Evolutionary conservation across 2,329 filamentous ascomycete genomes (phyloP), one percentile per base, ranked within the genome.

Genomic region (Colletotrichum incanum): DNA sequence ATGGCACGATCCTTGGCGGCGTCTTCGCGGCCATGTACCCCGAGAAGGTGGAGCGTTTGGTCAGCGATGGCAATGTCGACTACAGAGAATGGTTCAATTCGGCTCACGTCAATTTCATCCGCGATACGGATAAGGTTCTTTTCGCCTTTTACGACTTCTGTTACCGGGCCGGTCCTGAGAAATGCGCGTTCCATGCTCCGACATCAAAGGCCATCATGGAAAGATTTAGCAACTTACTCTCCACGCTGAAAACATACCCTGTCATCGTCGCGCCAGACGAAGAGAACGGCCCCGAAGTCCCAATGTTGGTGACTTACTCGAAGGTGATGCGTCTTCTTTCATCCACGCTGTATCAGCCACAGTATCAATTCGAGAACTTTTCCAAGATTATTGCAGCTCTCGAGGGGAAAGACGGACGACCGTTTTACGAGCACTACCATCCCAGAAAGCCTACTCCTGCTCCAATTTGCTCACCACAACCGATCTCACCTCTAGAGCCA

Each of bases 51-150:
- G 86, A 85, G 52, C 81, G 86, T 18, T 77, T 89, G 11, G 84
- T 88, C 2, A 85, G 86, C 66, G 88, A 89, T 72, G 86, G 86
- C 34, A 88, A 88, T 60, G 85, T 87, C 18, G 86, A 88, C 74
- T 88, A 90, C 74, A 84, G 86, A 50, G 88, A 88, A 75, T 90
- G 86, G 87, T 86, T 83, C 67, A 80, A 82, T 37, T 82, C 85
- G 14, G 78, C 79, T 1, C 82, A 86, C 67, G 79, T 82, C 73
- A 85, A 85, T 72, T 88, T 88, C 63, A 76, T 89, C 8, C 81
- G 81, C n/a, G 86, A 91, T 75, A 85, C 87, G 18, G 89, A 92
- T 76, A 82, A 84, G 63, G 84, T 88, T 7, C 84, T 90, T 75
- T 78, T 83, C 1, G 84, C 80, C 23, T 91, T 92, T 69, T 89